Conservation (phyloP, 2,329 filamentous ascomycete genomes). For the Aspergillus eucalypticola region DNA sequence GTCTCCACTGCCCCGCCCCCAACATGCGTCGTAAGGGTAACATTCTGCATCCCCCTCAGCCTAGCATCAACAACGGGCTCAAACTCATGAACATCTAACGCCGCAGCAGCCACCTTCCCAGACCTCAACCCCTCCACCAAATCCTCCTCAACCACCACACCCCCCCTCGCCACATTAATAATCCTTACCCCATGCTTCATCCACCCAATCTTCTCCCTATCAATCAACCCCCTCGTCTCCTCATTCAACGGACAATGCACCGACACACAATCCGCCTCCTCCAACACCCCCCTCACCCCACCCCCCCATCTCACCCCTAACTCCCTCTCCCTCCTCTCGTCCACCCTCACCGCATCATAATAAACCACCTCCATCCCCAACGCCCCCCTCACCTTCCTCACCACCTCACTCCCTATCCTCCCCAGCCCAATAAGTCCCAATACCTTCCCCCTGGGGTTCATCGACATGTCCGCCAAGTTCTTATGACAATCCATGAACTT, state of each 20-base stretch:
- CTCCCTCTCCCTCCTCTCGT: slow-evolving; percentile 35
- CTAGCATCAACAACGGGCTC: slow-evolving; percentile 53
- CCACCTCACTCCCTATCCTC: slow-evolving; percentile 50
- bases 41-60: slow-evolving; percentile 44
- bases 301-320: slow-evolving; percentile 17
- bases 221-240: background rate
- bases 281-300: background rate
- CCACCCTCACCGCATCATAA: slow-evolving; percentile 49
- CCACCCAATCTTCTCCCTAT: background rate
- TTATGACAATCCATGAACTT: slow-evolving; percentile 49
- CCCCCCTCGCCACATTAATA: slow-evolving; percentile 56
- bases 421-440: slow-evolving; percentile 58
- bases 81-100: slow-evolving; percentile 56
- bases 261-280: background rate
- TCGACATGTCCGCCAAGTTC: slow-evolving; percentile 48
- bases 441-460: slow-evolving; percentile 51
- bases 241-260: background rate
- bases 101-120: slow-evolving; percentile 50
- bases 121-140: slow-evolving; percentile 50
- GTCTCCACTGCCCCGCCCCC: slow-evolving; percentile 51
- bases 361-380: slow-evolving; percentile 60
- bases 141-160: slow-evolving; percentile 55
- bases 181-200: slow-evolving; percentile 43
- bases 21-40: slow-evolving; percentile 49
- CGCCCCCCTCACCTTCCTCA: slow-evolving; percentile 43